Evolutionary conservation across 2,329 filamentous ascomycete species (phyloP).

Genomic region (Stemphylium beticola): DNA sequence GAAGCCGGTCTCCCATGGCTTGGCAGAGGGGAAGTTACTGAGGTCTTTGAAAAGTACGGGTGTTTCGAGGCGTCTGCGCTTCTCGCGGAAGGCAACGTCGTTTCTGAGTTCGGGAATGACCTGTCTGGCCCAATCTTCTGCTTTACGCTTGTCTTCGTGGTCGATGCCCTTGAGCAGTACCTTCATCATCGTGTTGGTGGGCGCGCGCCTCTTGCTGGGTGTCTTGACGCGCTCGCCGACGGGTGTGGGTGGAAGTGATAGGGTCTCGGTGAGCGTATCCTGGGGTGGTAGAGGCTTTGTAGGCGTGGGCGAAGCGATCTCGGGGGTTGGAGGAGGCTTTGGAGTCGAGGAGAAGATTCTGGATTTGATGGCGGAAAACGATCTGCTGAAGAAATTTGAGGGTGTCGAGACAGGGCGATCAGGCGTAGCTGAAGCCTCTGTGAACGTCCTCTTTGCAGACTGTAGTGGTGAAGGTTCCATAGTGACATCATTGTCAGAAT

Average conservation of each 20-base stretch:
- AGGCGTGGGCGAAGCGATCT: constrained; percentile 16
- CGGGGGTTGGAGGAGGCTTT: constrained; percentile 5
- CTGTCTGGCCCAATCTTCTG: constrained; percentile 35
- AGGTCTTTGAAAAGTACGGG: constrained; percentile 36
- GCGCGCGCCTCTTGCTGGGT: constrained; percentile 20
- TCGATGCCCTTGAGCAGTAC: constrained; percentile 30
- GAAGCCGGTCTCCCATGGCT: constrained; percentile 43
- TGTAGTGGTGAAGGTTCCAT: constrained; percentile 9
- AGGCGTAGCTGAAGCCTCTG: constrained; percentile 14
- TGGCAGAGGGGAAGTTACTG: constrained; percentile 33
- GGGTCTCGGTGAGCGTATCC: constrained; percentile 28
- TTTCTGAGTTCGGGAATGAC: constrained; percentile 27
- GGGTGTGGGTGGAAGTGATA: constrained; percentile 36
- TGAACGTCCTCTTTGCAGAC: constrained; percentile 3
- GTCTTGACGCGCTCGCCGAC: constrained; percentile 34
- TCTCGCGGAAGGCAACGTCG: constrained; percentile 28
- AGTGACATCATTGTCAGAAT: constrained; percentile 1
- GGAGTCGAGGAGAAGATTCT: constrained; percentile 18
- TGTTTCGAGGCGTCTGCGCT: constrained; percentile 38
- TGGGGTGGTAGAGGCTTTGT: constrained; percentile 16
- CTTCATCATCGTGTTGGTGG: constrained; percentile 22
- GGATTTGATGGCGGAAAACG: constrained; percentile 32
- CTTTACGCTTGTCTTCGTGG: constrained; percentile 23
- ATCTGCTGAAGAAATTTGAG: constrained; percentile 25
- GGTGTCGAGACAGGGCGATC: constrained; percentile 13